Base-by-base conservation (phyloP, 768 basidiomycete species). In the Mycena maculata region DNA sequence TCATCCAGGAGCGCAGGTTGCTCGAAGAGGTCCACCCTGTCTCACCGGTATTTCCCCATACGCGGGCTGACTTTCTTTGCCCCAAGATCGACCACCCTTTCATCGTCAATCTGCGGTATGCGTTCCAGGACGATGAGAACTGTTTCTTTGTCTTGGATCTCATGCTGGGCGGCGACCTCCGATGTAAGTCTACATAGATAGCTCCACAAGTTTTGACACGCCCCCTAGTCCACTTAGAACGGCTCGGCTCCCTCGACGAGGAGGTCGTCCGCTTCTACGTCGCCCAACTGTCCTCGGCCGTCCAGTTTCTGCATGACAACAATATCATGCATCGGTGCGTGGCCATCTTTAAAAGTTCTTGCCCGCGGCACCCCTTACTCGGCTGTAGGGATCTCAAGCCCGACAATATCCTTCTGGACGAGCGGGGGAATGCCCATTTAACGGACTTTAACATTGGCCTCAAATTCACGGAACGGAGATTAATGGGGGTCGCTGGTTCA, bases 391-490 rank as follows among this genome's bases (percentile, higher is more conserved):
- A 99, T 78, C 81, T 99, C 73, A 99, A 99, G 79, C 97, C 97
- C 3, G 97, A 98, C 79, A 98, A 99, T 77, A 95, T 99, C 70
- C 89, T 99, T 20, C 88, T 99, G 20, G 97, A 99, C 77, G 96
- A 98, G 74, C 85, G 87, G 54, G 97, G 97, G 2, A 96, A 99
- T 73, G 96, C 96, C 9, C 97, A 99, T 78, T 84, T 99, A 68
- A 99, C 92, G 0, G 97, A 99, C 77, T 98, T 99, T 80, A 99
- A 99, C 77, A 99, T 99, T 64, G 97, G 97, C 18, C 95, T 99
- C 9, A 97, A 99, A 78, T 99, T 93, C 76, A 89, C 91, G 6
- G 95, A 98, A 63, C 87, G 93, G 61, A 87, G 92, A 63, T 80
- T 95, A 36, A 96, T 93, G 15, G 95, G 96, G 25, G 93, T 99